Conservation (phyloP, 306 rosid genomes). For the Trifolium pratense region DNA sequence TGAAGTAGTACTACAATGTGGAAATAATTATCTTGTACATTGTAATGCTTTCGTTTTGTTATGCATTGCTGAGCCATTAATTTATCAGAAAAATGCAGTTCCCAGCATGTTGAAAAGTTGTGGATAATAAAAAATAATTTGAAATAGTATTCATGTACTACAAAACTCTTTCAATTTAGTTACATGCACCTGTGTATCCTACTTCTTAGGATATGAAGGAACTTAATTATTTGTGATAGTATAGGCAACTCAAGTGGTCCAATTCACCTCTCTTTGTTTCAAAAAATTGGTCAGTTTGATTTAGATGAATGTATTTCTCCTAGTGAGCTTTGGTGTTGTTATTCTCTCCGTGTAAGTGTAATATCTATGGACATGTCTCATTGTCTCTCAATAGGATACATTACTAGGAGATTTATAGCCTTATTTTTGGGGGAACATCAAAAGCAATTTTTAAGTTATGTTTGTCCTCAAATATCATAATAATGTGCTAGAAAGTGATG, state of each 20-base stretch:
- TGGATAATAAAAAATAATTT: neutral
- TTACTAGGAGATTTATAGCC: neutral
- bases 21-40: neutral
- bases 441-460: neutral
- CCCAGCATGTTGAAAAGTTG: neutral
- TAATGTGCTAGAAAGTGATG: neutral
- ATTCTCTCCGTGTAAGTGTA: neutral
- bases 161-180: slow-evolving; percentile 11
- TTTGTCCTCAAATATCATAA: too few species aligned
- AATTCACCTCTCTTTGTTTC: neutral
- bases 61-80: neutral
- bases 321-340: slow-evolving; percentile 4
- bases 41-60: neutral
- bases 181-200: neutral
- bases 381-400: neutral
- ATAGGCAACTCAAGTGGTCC: slow-evolving; percentile 8
- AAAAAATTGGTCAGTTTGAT: neutral
- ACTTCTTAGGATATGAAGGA: neutral
- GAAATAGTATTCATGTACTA: slow-evolving; percentile 3
- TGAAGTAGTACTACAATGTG: neutral
- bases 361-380: neutral
- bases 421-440: neutral
- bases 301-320: neutral
- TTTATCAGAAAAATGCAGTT: neutral
- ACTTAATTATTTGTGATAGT: neutral